Evolutionary conservation across 371 early-diverging fungal species (phyloP).

Genomic region (Saksenaea vasiformis): DNA sequence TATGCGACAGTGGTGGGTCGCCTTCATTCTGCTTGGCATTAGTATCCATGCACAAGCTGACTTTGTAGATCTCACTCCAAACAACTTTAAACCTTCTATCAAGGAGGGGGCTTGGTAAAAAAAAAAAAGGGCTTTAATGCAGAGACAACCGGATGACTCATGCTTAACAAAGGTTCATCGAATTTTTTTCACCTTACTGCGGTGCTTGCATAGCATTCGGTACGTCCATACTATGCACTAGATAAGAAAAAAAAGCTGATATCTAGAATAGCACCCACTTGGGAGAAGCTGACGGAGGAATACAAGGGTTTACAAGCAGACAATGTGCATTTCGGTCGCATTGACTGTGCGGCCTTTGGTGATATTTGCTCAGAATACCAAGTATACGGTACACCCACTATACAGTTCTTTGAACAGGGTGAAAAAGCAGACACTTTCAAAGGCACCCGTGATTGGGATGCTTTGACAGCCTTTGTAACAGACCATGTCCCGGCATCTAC

Average conservation of each 20-base stretch:
- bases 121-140: background rate
- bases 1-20: conserved; percentile 1
- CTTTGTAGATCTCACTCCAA: background rate
- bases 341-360: conserved; percentile 75
- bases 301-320: conserved; percentile 27
- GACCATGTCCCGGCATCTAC: background rate
- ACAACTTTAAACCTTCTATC: background rate
- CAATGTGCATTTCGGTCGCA: conserved; percentile 71
- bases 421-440: conserved; percentile 47
- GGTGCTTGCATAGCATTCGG: conserved; percentile 38
- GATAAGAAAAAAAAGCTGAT: conserved; percentile 41
- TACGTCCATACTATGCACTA: conserved; percentile 8
- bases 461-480: background rate
- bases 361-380: conserved; percentile 66
- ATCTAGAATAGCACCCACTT: conserved; percentile 59
- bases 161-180: conserved; percentile 35
- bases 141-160: background rate
- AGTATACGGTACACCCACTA: conserved; percentile 60
- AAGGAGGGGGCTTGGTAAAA: background rate
- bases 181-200: conserved; percentile 43
- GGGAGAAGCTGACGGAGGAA: conserved; percentile 47
- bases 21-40: background rate
- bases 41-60: background rate
- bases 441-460: conserved; percentile 6
- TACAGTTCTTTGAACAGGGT: conserved; percentile 70